phyloP scores from a whole-genome alignment of 257 asterid species.

The Anisodus acutangulus region DNA sequence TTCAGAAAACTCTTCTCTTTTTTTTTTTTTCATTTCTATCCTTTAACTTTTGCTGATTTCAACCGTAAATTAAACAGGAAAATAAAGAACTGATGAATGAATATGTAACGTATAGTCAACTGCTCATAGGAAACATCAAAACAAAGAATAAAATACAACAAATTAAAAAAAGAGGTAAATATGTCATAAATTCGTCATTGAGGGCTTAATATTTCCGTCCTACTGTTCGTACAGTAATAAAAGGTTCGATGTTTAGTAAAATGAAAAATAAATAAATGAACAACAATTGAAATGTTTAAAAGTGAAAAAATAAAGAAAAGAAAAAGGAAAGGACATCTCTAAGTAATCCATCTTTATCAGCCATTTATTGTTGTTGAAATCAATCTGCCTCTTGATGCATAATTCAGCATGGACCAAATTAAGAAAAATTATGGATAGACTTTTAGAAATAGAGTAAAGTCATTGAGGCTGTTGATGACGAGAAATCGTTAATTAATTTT shows the following conservation, averaged over 20 bases:
- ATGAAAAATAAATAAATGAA: slow-evolving; percentile 26
- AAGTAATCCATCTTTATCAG: slow-evolving; percentile 35
- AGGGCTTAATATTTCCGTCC: slow-evolving; percentile 27
- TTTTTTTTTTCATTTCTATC: no score
- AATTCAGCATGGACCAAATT: slow-evolving; percentile 23
- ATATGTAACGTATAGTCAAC: neutral
- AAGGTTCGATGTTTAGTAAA: neutral
- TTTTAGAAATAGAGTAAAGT: slow-evolving; percentile 37
- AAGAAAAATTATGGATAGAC: slow-evolving; percentile 36
- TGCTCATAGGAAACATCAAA: neutral
- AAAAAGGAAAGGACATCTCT: neutral
- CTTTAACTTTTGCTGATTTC: neutral
- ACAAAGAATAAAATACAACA: neutral
- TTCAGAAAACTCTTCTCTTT: no score
- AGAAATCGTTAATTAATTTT: slow-evolving; percentile 1
- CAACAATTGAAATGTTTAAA: slow-evolving; percentile 26
- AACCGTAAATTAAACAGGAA: neutral
- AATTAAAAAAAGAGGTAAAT: slow-evolving; percentile 30
- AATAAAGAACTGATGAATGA: neutral
- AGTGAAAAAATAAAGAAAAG: slow-evolving; percentile 2
- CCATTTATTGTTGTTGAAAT: slow-evolving; percentile 14
- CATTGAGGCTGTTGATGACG: slow-evolving; percentile 22
- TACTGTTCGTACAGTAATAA: slow-evolving; percentile 28
- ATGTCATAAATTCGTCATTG: slow-evolving; percentile 19
- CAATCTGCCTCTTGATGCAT: slow-evolving; percentile 20